Percentiles rank a stretch among this genome's conserved stretches.
Conservation (phyloP, 2,329 filamentous ascomycete genomes). For the Trichoderma sp. region DNA sequence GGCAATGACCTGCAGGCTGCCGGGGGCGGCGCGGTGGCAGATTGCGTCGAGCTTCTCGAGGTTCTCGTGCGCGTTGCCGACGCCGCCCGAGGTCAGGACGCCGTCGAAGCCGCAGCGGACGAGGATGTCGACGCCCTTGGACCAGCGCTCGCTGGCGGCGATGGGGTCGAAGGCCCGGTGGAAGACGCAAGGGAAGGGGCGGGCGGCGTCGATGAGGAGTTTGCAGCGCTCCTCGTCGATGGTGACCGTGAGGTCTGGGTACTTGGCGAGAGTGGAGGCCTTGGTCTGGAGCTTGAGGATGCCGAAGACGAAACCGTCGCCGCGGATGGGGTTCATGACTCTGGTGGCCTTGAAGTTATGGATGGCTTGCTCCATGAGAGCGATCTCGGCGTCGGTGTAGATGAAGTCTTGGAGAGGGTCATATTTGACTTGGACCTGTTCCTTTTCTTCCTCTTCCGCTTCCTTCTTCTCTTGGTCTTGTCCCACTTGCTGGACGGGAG, state of each 20-base stretch:
- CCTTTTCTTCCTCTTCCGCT: background rate
- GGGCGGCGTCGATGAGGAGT: constrained; percentile 44
- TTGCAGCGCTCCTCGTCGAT: constrained; percentile 46
- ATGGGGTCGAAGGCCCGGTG: constrained; percentile 59
- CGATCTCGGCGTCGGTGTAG: constrained; percentile 48
- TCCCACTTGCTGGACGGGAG: background rate
- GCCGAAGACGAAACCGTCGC: constrained; percentile 61
- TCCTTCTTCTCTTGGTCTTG: background rate
- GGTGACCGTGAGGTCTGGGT: constrained; percentile 22
- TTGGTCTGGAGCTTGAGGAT: constrained; percentile 35
- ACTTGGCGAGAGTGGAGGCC: constrained; percentile 8
- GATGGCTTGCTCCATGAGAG: constrained; percentile 46
- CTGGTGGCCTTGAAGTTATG: constrained; percentile 39
- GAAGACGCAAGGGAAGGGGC: constrained; percentile 50
- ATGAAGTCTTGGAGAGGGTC: constrained; percentile 45
- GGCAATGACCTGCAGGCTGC: constrained; percentile 49
- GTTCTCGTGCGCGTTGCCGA: constrained; percentile 44
- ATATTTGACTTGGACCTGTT: background rate
- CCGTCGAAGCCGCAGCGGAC: constrained; percentile 49
- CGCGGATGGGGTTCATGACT: constrained; percentile 41
- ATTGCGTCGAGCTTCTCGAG: constrained; percentile 40
- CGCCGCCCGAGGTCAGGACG: constrained; percentile 56
- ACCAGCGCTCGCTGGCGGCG: constrained; percentile 30
- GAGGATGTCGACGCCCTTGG: constrained; percentile 38
- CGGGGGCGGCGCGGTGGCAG: constrained; percentile 31